Conservation (phyloP, 805 yeast genomes). For the Kazachstania bromeliacearum region DNA sequence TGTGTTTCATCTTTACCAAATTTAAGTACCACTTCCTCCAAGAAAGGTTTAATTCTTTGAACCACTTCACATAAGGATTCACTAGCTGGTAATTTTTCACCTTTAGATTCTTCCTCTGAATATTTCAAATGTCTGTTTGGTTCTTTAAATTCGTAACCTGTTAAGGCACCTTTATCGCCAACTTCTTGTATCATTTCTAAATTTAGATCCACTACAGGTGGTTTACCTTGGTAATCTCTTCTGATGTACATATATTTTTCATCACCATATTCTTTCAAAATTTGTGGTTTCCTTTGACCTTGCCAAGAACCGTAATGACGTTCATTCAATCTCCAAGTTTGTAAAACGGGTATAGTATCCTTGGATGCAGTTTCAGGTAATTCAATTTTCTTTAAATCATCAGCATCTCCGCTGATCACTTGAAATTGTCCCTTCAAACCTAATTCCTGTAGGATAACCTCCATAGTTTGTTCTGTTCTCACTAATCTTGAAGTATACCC, state of each 20-base stretch:
- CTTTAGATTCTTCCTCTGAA: slow-evolving; percentile 30
- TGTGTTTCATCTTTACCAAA: slow-evolving; percentile 38
- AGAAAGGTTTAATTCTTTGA: slow-evolving; percentile 53
- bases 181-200: slow-evolving; percentile 35
- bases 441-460: slow-evolving; percentile 51
- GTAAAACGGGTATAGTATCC: slow-evolving; percentile 40
- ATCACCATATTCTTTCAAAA: slow-evolving; percentile 56
- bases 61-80: slow-evolving; percentile 71
- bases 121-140: slow-evolving; percentile 30
- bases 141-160: slow-evolving; percentile 30
- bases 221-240: slow-evolving; percentile 70
- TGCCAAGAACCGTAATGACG: slow-evolving; percentile 79
- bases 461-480: slow-evolving; percentile 67
- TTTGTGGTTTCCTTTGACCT: slow-evolving; percentile 63
- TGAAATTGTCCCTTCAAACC: slow-evolving; percentile 13
- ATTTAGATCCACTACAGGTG: slow-evolving; percentile 36
- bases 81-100: slow-evolving; percentile 48
- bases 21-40: slow-evolving; percentile 39
- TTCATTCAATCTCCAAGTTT: slow-evolving; percentile 75
- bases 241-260: slow-evolving; percentile 71
- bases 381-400: slow-evolving; percentile 7
- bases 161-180: slow-evolving; percentile 21
- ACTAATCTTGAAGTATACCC: slow-evolving; percentile 64
- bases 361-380: slow-evolving; percentile 12
- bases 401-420: slow-evolving; percentile 16